A percentile compares a stretch with the other conserved stretches of the same genome.
Evolutionary conservation across 2,329 filamentous ascomycete species (phyloP).

Genomic region (Clonostachys rhizophaga): DNA sequence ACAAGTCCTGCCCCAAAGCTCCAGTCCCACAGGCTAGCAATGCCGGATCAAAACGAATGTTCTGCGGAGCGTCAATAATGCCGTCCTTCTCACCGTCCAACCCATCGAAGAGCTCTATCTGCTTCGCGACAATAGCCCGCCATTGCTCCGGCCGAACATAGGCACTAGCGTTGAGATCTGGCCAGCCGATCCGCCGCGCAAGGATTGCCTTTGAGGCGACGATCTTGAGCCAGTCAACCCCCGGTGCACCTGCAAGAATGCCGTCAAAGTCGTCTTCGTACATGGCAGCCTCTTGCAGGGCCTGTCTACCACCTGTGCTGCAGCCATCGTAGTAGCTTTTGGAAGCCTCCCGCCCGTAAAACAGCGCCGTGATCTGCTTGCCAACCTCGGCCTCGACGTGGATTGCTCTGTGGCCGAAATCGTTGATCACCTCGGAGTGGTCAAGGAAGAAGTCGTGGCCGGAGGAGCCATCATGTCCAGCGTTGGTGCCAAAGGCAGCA

Average conservation of each 20-base stretch:
- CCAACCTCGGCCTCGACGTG: constrained; percentile 26
- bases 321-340: constrained; percentile 47
- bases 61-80: not conserved
- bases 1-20: not conserved
- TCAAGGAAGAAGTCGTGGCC: constrained; percentile 20
- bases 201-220: not conserved
- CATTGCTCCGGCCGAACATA: not conserved
- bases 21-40: not conserved
- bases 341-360: constrained; percentile 27
- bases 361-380: constrained; percentile 33
- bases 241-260: constrained; percentile 40
- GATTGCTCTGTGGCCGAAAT: constrained; percentile 23
- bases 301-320: constrained; percentile 52
- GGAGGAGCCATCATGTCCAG: constrained; percentile 38
- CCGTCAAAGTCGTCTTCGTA: constrained; percentile 50
- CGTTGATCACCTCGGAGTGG: constrained; percentile 26
- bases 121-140: not conserved
- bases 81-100: not conserved
- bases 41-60: not conserved
- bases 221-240: constrained; percentile 23
- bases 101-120: not conserved
- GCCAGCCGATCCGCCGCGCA: not conserved
- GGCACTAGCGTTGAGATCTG: not conserved
- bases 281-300: constrained; percentile 41
- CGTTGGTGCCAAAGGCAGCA: constrained; percentile 39